Evolutionary conservation across 345 rosid species (phyloP), one percentile per base, ranked within the genome.

Genomic region (Corymbia maculata): DNA sequence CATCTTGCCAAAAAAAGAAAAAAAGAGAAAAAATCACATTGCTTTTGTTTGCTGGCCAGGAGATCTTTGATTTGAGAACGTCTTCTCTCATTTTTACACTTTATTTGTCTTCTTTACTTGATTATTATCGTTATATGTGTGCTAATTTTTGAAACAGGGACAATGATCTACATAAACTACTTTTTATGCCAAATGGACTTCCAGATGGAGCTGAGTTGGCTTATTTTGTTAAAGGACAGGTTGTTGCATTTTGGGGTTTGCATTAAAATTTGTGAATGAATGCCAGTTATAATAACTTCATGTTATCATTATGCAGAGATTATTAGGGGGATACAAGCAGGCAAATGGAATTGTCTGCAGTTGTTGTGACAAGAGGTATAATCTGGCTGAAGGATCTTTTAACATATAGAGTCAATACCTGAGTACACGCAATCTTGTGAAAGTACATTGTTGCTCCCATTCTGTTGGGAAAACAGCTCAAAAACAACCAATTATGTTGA

Each of bases 141-240:
- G 53, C 66, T 64, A 51, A 70, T 45, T 90, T 85, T 88, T 85
- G 88, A 90, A 86, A 88, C 89, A 98, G 99, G 94, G 99, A 95
- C 90, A 98, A 98, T 92, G 98, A 96, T 93, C 94, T 98, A 88
- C 99, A 98, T 89, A 96, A 97, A 90, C 89, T 94, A 89, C 94
- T 98, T 85, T 98, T 98, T 94, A 93, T 96, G 98, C 98, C 99
- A 57, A 94, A 97, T 86, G 99, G 99, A 86, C 97, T 98, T 86
- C 95, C 97, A 7, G 99, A 98, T 89, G 98, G 99, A 89, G 95
- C 98, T 90, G 95, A 93, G 89, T 91, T 98, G 92, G 95, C 96
- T 79, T 98, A 98, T 92, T 93, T 90, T 92, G 95, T 95, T 68
- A 97, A 95, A 95, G 94, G 98, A 85, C 97, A 98, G 96, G 99